These are phyloP conservation scores for Lipomyces yamanashiensis DNA, from an alignment of 805 yeast species.

Conservation along the genomic window DNA sequence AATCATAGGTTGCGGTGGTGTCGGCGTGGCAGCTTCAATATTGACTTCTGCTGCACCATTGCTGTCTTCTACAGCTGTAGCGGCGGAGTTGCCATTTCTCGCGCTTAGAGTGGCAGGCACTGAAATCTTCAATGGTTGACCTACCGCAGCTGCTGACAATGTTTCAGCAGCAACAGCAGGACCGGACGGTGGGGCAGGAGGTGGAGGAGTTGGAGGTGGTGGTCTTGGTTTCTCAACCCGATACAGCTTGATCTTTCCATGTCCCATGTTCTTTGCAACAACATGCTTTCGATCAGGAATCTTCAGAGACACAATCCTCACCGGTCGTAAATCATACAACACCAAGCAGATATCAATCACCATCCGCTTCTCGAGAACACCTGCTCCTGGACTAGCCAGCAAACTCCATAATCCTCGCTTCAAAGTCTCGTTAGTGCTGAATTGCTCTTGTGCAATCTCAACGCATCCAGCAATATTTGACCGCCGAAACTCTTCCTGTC, in stretches of 20 bases:
- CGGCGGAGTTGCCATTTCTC: neutral
- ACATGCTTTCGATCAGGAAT: slow-evolving; percentile 68
- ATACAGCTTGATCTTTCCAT: slow-evolving; percentile 57
- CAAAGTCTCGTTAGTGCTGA: slow-evolving; percentile 58
- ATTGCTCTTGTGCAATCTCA: slow-evolving; percentile 64
- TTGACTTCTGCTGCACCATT: neutral
- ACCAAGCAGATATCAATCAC: slow-evolving; percentile 70
- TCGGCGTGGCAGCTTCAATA: neutral
- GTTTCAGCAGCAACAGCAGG: no score
- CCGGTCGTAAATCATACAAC: slow-evolving; percentile 64
- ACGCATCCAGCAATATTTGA: slow-evolving; percentile 68
- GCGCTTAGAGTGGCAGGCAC: no score
- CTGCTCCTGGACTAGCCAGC: slow-evolving; percentile 60
- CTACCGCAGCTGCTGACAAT: no score
- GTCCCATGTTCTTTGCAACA: slow-evolving; percentile 59
- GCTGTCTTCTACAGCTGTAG: neutral
- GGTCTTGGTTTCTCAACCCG: slow-evolving; percentile 14
- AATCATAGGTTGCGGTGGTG: neutral
- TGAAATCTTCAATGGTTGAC: no score
- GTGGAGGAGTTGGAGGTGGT: neutral
- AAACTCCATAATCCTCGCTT: slow-evolving; percentile 68
- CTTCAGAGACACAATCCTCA: slow-evolving; percentile 63
- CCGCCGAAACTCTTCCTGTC: slow-evolving; percentile 70
- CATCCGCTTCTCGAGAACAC: slow-evolving; percentile 62
- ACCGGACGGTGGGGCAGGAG: no score